Conservation (phyloP, 2,329 filamentous ascomycete genomes). For the Alternaria rosae region DNA sequence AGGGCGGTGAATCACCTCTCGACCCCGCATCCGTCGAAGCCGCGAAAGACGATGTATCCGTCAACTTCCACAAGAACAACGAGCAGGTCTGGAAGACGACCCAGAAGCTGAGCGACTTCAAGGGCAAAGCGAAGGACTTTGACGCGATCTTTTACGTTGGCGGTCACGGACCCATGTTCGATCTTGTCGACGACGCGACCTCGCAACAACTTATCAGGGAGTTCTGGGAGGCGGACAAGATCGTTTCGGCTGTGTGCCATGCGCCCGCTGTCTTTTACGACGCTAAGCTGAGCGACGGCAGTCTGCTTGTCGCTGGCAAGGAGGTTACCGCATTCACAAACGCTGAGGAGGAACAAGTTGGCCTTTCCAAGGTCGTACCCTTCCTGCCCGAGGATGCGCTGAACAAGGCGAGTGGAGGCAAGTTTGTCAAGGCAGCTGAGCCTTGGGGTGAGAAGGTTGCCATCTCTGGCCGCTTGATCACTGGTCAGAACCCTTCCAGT, state of each 20-base stretch:
- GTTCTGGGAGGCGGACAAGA: constrained; percentile 68
- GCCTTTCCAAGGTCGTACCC: constrained; percentile 57
- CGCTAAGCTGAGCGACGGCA: constrained; percentile 60
- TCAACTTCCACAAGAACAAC: constrained; percentile 59
- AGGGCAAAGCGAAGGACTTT: constrained; percentile 66
- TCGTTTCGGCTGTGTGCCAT: constrained; percentile 73
- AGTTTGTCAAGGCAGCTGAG: constrained; percentile 64
- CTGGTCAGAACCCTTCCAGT: constrained; percentile 59
- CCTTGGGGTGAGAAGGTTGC: constrained; percentile 57
- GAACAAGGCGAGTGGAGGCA: constrained; percentile 58
- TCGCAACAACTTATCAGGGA: constrained; percentile 68
- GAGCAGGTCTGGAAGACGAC: constrained; percentile 70
- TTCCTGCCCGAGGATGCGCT: constrained; percentile 69
- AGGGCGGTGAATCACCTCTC: constrained; percentile 49
- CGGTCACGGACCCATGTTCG: constrained; percentile 71
- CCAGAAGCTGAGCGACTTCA: constrained; percentile 62
- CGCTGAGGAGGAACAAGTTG: constrained; percentile 60
- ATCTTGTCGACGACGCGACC: constrained; percentile 65
- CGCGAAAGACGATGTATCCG: constrained; percentile 57
- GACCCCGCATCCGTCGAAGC: constrained; percentile 48
- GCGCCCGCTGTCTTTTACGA: constrained; percentile 69
- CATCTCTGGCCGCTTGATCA: constrained; percentile 52
- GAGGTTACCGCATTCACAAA: constrained; percentile 68
- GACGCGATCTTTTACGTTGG: constrained; percentile 68
- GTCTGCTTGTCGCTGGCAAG: constrained; percentile 63